These are phyloP conservation scores for Salix koriyanagi DNA, from an alignment of 345 rosid genomes.

Conservation along the genomic window DNA sequence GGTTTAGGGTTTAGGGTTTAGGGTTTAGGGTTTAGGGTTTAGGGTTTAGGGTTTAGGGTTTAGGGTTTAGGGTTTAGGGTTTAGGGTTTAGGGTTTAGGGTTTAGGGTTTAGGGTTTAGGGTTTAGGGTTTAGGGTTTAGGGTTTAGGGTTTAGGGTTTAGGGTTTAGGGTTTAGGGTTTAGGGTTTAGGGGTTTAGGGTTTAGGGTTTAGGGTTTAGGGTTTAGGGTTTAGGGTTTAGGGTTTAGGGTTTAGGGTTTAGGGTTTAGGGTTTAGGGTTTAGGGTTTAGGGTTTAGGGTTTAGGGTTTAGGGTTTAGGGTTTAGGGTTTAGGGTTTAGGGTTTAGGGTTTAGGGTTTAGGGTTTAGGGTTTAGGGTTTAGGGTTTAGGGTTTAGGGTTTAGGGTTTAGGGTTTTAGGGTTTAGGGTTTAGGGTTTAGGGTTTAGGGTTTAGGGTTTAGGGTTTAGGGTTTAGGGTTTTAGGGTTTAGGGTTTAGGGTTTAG, in stretches of 20 bases:
- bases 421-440: no score
- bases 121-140: conserved; percentile 23
- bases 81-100: conserved; percentile 19
- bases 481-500: no score
- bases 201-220: conserved; percentile 28
- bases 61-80: no score
- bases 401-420: no score
- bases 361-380: conserved; percentile 8
- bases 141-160: conserved; percentile 24
- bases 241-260: conserved; percentile 13
- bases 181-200: conserved; percentile 12
- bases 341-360: conserved; percentile 26
- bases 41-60: no score
- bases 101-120: conserved; percentile 25
- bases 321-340: conserved; percentile 30
- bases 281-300: conserved; percentile 17
- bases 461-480: no score
- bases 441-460: no score
- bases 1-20: no score
- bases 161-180: conserved; percentile 19
- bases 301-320: conserved; percentile 25
- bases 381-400: no score
- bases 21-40: no score
- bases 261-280: conserved; percentile 25
- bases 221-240: conserved; percentile 36